Base-by-base conservation (phyloP, 495 filamentous ascomycete genomes). In the Penicillium macrosclerotiorum region DNA sequence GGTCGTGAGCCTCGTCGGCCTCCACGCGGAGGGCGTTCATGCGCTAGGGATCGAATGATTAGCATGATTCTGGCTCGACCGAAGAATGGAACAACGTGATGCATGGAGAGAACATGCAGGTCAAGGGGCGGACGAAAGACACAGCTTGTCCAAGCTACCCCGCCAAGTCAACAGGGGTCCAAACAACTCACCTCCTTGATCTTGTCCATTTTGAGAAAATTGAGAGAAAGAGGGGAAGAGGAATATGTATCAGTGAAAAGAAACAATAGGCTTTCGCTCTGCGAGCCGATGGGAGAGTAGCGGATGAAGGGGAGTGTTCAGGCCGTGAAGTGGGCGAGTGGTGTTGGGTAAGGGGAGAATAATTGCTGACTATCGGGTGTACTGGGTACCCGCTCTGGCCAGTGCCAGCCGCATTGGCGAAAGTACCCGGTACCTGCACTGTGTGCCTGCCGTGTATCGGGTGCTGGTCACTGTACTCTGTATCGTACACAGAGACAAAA, bases 11-110 rank as follows among this genome's bases (percentile, higher is more conserved):
- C 56, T 89, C 84, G 59, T 98, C 93, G 54, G 89, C 87, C 82
- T 96, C 90, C 60, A 89, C 62, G 65, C 93, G 93, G 75, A 98
- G 88, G 63, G 81, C 73, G 75, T 81, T 84, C 87, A 98, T 90
- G 85, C 88, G 90, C 93, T 98, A 64, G 24, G 43, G 16, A 45
- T 22, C n/a, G 25, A 19, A 14, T 3, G 0, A 32, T 67, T 48
- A 69, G 63, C 22, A 49, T 54, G 8, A 26, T 45, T 14, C 30
- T 16, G 14, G 19, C 12, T 7, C 11, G 25, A 30, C 5, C 4
- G 24, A 41, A 13, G 31, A 14, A 18, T 29, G 31, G 47, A 25
- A 24, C 3, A 23, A 45, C 31, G 32, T 42, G 45, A 45, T 54
- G 52, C 39, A 48, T 47, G 36, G 47, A 35, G 7, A 14, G 39